Evolutionary conservation across 192 early-diverging fungal species (phyloP), one percentile per base, ranked within the genome.

Genomic region (Coemansia sp.): DNA sequence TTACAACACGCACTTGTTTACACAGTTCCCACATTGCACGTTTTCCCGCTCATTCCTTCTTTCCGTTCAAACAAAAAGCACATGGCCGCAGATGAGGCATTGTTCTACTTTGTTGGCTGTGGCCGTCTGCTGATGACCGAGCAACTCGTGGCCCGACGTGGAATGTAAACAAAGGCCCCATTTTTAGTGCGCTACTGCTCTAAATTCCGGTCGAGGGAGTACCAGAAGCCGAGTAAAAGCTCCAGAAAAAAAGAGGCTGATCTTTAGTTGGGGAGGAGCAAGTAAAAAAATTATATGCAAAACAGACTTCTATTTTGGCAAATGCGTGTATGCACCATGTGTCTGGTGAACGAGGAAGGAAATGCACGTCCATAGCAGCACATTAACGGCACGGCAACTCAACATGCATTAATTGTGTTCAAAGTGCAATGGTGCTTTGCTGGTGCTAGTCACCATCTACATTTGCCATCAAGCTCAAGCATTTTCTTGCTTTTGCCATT

Each of bases 361-460:
- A 37, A n/a, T 14, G 15, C 15, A 25, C 22, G 10, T 14, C 27
- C 52, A 24, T 29, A 54, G 55, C 23, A 56, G 19, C 21, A 58
- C 37, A 43, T 43, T 43, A 32, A 43, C 21, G 25, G 57, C 39
- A 41, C 15, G 11, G 11, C 37, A 14, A 39, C 25, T 15, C 57
- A 58, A 11, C 37, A 43, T 45, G 57, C 57, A 58, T 58, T 45
- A 58, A 58, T 58, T 58, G 57, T 56, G 55, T 56, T 56, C 55
- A 56, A 56, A 56, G 55, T 56, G 55, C 55, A 37, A 56, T 56
- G 55, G 35, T 56, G 55, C 35, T 56, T 15, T 43, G 41, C 15
- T 43, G 41, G 15, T 15, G 41, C 41, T 43, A 43, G 41, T 43
- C 41, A 43, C 41, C 41, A 43, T 15, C 15, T 8, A 15, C 15